Evolutionary conservation across 2,329 filamentous ascomycete species (phyloP).

Genomic region (Akanthomyces uredinophilus): DNA sequence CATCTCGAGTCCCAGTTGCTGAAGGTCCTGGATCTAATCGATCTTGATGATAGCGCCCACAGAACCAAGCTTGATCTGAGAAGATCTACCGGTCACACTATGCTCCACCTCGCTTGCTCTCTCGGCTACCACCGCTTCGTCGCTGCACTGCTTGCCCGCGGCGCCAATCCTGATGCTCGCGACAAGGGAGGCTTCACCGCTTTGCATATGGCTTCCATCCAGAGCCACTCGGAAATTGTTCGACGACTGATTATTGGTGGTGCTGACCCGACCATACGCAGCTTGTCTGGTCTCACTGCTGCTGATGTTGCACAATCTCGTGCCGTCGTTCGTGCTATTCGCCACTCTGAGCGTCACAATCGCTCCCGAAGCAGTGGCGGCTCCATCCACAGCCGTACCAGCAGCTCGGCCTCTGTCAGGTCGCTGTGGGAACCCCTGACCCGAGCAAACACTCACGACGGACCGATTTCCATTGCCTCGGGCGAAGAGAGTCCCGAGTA

Average conservation of each 20-base stretch:
- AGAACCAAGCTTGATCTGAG: slow-evolving; percentile 63
- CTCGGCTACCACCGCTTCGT: slow-evolving; percentile 71
- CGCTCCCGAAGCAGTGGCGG: slow-evolving; percentile 66
- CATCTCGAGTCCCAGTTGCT: slow-evolving; percentile 65
- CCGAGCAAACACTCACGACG: slow-evolving; percentile 28
- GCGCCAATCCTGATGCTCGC: slow-evolving; percentile 68
- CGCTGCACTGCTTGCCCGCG: slow-evolving; percentile 68
- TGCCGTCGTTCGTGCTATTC: slow-evolving; percentile 58
- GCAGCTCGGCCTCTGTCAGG: slow-evolving; percentile 61
- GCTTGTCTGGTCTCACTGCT: slow-evolving; percentile 63
- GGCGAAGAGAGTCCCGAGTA: slow-evolving; percentile 41
- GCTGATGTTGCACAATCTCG: slow-evolving; percentile 65
- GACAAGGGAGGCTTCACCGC: slow-evolving; percentile 79
- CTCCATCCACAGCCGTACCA: slow-evolving; percentile 55
- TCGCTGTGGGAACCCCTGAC: slow-evolving; percentile 59
- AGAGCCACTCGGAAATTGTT: slow-evolving; percentile 70
- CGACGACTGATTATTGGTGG: slow-evolving; percentile 67
- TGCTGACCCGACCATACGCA: slow-evolving; percentile 66
- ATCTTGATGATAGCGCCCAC: slow-evolving; percentile 68
- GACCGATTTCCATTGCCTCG: slow-evolving; percentile 36
- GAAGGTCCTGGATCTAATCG: slow-evolving; percentile 71
- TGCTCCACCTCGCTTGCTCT: slow-evolving; percentile 74
- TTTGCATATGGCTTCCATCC: slow-evolving; percentile 74
- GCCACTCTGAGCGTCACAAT: slow-evolving; percentile 55
- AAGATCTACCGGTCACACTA: slow-evolving; percentile 65